Conservation (phyloP, 257 asterid genomes). For the Osmanthus fragrans region DNA sequence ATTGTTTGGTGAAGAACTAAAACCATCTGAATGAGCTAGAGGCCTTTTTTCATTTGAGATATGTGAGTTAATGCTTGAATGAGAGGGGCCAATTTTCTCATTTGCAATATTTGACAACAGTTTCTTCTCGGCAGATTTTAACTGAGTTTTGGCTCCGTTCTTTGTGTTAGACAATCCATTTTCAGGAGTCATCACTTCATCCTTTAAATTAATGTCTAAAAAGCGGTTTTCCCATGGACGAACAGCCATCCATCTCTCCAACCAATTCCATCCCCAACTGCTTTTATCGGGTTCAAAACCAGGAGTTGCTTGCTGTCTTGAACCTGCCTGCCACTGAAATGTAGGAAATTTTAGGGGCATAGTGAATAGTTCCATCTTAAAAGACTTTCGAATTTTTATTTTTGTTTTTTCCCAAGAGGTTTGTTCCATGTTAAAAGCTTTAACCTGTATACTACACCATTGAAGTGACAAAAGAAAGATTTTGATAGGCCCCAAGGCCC, state of each 20-base stretch:
- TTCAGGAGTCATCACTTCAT: conserved; percentile 60
- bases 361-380: conserved; percentile 2
- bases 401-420: background rate
- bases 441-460: background rate
- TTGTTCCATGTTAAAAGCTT: background rate
- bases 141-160: conserved; percentile 42
- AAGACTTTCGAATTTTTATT: background rate
- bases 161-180: conserved; percentile 49
- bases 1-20: conserved; percentile 60
- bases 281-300: conserved; percentile 85
- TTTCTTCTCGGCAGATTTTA: conserved; percentile 47
- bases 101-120: conserved; percentile 43
- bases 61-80: conserved; percentile 50
- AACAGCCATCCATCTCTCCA: conserved; percentile 99
- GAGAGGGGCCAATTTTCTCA: conserved; percentile 50
- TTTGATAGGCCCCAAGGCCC: no score
- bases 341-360: conserved; percentile 21
- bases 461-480: background rate
- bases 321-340: conserved; percentile 98
- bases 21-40: conserved; percentile 63
- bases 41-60: conserved; percentile 53
- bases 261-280: conserved; percentile 99
- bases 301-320: conserved; percentile 61
- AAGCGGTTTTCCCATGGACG: conserved; percentile 99
- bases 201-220: conserved; percentile 69